phyloP scores from a whole-genome alignment of 2,329 filamentous ascomycete species.

The Aureobasidium musti region DNA sequence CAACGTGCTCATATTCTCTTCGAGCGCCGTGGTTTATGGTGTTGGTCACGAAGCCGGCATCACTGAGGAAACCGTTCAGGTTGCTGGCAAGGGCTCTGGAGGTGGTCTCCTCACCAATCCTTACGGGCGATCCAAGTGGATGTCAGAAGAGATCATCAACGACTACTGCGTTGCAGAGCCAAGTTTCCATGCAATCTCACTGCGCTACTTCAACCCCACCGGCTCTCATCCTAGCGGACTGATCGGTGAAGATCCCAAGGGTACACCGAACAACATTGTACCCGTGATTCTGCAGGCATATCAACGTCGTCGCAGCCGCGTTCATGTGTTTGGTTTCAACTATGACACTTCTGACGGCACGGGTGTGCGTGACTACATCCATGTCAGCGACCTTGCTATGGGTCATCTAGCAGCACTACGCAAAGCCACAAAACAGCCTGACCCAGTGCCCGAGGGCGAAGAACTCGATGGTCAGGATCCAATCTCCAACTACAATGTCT shows the following conservation, averaged over 20 bases:
- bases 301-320: conserved; percentile 48
- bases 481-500: conserved; percentile 33
- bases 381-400: conserved; percentile 65
- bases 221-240: conserved; percentile 66
- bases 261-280: conserved; percentile 64
- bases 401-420: conserved; percentile 64
- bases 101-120: conserved; percentile 63
- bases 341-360: conserved; percentile 68
- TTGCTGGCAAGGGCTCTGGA: conserved; percentile 41
- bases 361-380: conserved; percentile 67
- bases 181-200: conserved; percentile 62
- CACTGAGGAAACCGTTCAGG: conserved; percentile 28
- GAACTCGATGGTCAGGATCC: background rate
- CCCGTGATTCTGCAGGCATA: conserved; percentile 53
- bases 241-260: conserved; percentile 64
- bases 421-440: conserved; percentile 38
- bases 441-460: background rate
- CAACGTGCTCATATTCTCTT: conserved; percentile 68
- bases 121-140: conserved; percentile 68
- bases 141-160: conserved; percentile 66
- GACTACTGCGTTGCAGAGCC: conserved; percentile 63
- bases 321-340: conserved; percentile 64
- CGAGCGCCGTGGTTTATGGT: conserved; percentile 68
- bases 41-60: conserved; percentile 31
- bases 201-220: conserved; percentile 69